Evolutionary conservation across 306 rosid species (phyloP), one percentile per base, ranked within the genome.

Genomic region (Lagenaria siceraria): DNA sequence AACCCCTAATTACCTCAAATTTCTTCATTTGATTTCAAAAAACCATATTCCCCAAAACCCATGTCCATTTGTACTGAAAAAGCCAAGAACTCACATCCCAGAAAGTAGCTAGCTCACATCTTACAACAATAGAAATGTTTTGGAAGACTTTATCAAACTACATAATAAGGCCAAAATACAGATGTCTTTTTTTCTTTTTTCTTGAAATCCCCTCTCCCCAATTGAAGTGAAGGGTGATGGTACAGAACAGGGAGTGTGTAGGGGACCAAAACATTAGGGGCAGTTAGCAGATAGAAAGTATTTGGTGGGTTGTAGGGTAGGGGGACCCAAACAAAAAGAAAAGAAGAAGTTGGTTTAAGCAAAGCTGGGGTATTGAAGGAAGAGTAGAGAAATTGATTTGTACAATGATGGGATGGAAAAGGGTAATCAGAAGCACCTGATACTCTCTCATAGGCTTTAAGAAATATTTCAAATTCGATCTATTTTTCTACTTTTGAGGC

Each of bases 391-490:
- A 48, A 42, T 15, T 46, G 54, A 71, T 71, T 62, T 81, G 75
- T 77, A 77, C 83, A 74, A 65, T 87, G 95, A 89, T 89, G 86
- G 82, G 80, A 87, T 88, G 82, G 86, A 88, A 81, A 62, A 85
- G 87, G 80, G 11, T 75, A 80, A 78, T 73, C 81, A 82, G 78
- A 82, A 69, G 97, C 87, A 93, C 93, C 98, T 68, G 97, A 93
- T 93, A 85, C 97, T 78, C 79, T 63, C 71, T 51, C 22, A 56
- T 83, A 89, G 75, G 84, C 65, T 72, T 72, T 72, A 72, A 77
- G 80, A 88, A 84, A 86, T 77, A 85, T 78, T 85, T 80, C 72
- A 40, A 79, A 64, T 83, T 87, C 86, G 83, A 75, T 86, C 81
- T 52, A 66, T 79, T 80, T 84, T 79, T 86, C 89, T 78, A 85